phyloP scores from a whole-genome alignment of 495 filamentous ascomycete species.

The Neurospora tetraspora region DNA sequence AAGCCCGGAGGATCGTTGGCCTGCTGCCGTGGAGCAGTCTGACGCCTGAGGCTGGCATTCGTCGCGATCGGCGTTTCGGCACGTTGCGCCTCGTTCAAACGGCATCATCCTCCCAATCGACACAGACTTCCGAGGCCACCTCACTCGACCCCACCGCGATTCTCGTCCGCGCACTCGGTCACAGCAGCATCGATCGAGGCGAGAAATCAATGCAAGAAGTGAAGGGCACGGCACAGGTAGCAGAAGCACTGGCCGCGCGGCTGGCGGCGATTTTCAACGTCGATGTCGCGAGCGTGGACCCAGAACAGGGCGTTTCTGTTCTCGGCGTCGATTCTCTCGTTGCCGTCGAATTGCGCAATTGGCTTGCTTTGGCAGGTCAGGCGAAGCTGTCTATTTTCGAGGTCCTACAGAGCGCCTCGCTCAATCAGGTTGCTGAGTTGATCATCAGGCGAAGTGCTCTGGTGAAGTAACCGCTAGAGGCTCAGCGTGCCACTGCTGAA shows the following conservation, averaged over 20 bases:
- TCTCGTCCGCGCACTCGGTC: no score
- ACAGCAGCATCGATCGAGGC: no score
- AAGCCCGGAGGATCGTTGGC: slow-evolving; percentile 1
- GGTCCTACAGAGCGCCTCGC: not conserved
- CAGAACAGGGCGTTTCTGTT: not conserved
- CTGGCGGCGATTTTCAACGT: not conserved
- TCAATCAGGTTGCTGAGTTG: not conserved
- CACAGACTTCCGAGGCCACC: no score
- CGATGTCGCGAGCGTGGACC: not conserved
- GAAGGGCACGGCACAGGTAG: not conserved
- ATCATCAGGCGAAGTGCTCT: not conserved
- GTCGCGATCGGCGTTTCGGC: not conserved
- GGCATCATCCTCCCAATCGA: no score
- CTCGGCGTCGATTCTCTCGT: slow-evolving; percentile 1
- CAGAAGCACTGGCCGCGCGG: not conserved
- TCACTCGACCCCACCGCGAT: no score
- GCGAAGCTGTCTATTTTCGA: slow-evolving; percentile 2
- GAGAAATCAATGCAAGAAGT: no score
- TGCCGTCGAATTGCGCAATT: slow-evolving; percentile 1
- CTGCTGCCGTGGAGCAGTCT: not conserved
- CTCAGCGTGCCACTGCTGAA: no score
- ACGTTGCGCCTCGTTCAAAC: no score
- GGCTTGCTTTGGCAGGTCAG: not conserved
- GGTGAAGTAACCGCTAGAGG: no score
- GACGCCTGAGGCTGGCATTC: not conserved